Evolutionary conservation across 2,329 filamentous ascomycete genomes (phyloP).

Genomic region (Diaporthe australafricana): DNA sequence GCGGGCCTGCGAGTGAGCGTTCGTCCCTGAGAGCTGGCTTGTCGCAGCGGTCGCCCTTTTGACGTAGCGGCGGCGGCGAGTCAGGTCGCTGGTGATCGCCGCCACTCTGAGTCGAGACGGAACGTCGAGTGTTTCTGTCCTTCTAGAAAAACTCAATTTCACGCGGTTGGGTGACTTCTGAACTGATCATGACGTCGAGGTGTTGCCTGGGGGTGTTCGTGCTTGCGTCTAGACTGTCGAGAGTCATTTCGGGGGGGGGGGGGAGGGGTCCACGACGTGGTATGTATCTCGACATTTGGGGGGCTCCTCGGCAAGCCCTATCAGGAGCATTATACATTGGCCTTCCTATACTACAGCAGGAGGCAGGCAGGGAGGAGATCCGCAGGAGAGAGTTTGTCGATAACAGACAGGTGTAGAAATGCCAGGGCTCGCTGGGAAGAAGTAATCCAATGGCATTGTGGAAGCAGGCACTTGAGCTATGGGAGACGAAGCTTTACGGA

Average conservation of each 20-base stretch:
- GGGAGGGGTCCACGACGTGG: neutral
- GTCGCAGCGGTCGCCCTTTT: neutral
- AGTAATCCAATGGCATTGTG: neutral
- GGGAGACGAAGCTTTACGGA: neutral
- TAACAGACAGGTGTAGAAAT: neutral
- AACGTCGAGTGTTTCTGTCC: slow-evolving; percentile 4
- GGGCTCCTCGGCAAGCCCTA: neutral
- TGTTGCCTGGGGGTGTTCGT: neutral
- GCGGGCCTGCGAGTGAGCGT: neutral
- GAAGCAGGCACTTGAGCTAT: neutral
- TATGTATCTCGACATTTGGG: neutral
- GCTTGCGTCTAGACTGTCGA: neutral
- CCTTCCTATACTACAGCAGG: neutral
- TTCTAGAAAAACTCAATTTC: slow-evolving; percentile 12
- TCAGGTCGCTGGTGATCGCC: slow-evolving; percentile 3
- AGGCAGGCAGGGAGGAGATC: neutral
- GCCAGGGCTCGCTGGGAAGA: neutral
- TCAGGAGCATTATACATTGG: neutral
- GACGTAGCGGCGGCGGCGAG: neutral
- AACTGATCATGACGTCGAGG: slow-evolving; percentile 21
- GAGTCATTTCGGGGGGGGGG: neutral
- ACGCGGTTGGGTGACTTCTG: slow-evolving; percentile 4
- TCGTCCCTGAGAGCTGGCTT: neutral
- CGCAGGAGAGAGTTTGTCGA: too few relatives aligned
- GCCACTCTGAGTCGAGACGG: slow-evolving; percentile 17